phyloP scores from a whole-genome alignment of 75 land plant species.

The Ceratopteris richardii region DNA sequence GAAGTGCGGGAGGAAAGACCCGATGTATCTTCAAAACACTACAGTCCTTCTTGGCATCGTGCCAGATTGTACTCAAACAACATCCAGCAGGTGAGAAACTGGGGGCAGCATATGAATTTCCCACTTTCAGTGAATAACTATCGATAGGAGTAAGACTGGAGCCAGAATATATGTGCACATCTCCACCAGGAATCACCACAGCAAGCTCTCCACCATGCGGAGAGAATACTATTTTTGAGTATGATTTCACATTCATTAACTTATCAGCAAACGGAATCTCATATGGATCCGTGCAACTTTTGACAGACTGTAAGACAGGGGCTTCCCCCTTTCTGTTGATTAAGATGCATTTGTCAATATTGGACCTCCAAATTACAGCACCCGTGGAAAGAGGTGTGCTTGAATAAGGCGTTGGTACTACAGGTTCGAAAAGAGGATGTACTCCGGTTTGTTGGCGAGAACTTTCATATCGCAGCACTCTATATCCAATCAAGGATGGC shows the following conservation, averaged over 20 bases:
- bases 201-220: constrained; percentile 93
- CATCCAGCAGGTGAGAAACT: constrained; percentile 93
- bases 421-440: constrained; percentile 80
- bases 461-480: constrained; percentile 91
- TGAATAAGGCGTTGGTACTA: constrained; percentile 50
- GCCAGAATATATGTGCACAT: constrained; percentile 81
- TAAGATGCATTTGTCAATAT: constrained; percentile 64
- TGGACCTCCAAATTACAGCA: constrained; percentile 78
- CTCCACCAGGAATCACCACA: constrained; percentile 72
- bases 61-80: constrained; percentile 90
- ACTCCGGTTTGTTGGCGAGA: constrained; percentile 76
- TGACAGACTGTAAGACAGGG: background rate
- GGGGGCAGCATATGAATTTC: constrained; percentile 66
- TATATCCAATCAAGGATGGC: constrained; percentile 75
- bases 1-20: constrained; percentile 60
- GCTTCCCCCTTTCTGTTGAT: background rate
- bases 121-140: constrained; percentile 66
- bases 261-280: constrained; percentile 11
- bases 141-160: constrained; percentile 61
- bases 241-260: constrained; percentile 51
- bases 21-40: constrained; percentile 67
- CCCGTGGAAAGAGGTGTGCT: constrained; percentile 58
- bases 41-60: constrained; percentile 57
- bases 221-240: constrained; percentile 70
- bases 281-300: background rate